A percentile compares a stretch with the other conserved stretches of the same genome.
These are phyloP conservation scores for Psilocybe cyanescens DNA, from an alignment of 768 basidiomycete species.

Conservation along the genomic window DNA sequence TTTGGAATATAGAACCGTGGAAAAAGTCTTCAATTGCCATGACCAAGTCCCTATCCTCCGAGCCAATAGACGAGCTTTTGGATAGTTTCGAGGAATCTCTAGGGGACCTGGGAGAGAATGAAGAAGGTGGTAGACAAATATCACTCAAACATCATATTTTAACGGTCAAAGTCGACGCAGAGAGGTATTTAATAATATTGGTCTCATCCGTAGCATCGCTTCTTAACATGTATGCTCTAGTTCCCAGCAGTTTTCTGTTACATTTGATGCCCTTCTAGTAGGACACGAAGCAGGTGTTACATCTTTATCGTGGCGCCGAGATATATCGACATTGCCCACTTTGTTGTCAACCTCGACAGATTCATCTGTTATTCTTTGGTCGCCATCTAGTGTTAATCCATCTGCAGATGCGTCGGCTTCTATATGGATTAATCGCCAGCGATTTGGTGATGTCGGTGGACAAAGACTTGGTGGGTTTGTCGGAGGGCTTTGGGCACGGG, in stretches of 20 bases:
- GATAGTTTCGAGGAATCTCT: conserved; percentile 89
- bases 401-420: conserved; percentile 48
- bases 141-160: conserved; percentile 87
- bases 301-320: conserved; percentile 81
- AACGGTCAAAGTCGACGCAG: conserved; percentile 54
- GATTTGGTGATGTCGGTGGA: conserved; percentile 95
- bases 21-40: conserved; percentile 28
- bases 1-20: conserved; percentile 82
- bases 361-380: conserved; percentile 95
- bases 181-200: conserved; percentile 35
- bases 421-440: conserved; percentile 88
- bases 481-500: conserved; percentile 79
- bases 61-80: conserved; percentile 72
- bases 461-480: conserved; percentile 91
- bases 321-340: conserved; percentile 36
- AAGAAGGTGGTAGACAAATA: conserved; percentile 84
- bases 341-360: conserved; percentile 95
- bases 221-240: conserved; percentile 22
- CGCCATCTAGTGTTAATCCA: conserved; percentile 58
- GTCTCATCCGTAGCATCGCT: neutral
- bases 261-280: conserved; percentile 91
- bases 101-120: conserved; percentile 67
- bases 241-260: conserved; percentile 67
- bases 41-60: conserved; percentile 21
- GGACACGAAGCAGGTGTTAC: conserved; percentile 97